phyloP scores from a whole-genome alignment of 768 basidiomycete genomes.

The Tulasnella sp. region DNA sequence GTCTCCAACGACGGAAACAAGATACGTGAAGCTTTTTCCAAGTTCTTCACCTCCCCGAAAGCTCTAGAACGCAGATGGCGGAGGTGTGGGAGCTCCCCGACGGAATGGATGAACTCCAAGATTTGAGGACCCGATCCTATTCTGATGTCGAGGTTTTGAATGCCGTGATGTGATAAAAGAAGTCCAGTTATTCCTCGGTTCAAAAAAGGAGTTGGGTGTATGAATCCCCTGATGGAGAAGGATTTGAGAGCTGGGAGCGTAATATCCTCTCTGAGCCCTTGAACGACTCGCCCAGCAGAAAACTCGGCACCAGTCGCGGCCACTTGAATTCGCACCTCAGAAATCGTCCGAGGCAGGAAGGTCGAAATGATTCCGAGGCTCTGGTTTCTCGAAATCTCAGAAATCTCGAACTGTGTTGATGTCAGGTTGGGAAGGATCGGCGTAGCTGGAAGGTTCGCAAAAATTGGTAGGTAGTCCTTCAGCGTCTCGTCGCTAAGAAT shows the following conservation, averaged over 20 bases:
- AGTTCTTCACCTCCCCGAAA: fast-evolving
- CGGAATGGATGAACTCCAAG: neutral
- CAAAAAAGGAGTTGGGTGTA: neutral
- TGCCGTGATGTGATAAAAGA: neutral
- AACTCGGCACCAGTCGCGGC: neutral
- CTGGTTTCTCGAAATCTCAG: neutral
- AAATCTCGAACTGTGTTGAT: neutral
- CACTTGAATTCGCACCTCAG: neutral
- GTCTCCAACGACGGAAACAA: neutral
- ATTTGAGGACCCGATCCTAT: neutral
- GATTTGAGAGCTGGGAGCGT: neutral
- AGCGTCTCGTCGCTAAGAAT: neutral
- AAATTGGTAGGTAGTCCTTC: neutral
- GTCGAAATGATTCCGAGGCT: neutral
- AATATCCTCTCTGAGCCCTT: neutral
- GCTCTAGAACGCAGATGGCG: neutral
- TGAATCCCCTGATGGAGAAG: neutral
- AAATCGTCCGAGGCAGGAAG: neutral
- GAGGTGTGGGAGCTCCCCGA: neutral
- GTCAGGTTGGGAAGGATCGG: neutral
- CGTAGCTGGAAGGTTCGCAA: neutral
- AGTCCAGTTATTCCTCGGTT: neutral
- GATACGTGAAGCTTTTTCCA: neutral
- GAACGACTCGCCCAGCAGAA: neutral
- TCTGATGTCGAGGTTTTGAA: neutral